Conservation (phyloP, 2,329 filamentous ascomycete genomes). For the Xenoacremonium recifei region DNA sequence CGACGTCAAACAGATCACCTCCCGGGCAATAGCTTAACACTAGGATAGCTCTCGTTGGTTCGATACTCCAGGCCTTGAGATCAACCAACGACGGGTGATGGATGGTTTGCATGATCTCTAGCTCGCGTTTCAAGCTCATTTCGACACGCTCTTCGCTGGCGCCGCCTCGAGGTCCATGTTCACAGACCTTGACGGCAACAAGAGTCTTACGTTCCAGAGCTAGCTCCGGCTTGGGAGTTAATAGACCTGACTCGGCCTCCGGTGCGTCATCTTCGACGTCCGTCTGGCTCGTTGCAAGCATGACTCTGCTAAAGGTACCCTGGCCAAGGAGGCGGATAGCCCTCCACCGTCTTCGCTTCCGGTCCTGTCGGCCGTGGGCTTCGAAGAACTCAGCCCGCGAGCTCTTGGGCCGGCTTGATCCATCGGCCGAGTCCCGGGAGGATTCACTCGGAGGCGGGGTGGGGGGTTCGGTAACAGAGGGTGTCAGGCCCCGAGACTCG, state of each 20-base stretch:
- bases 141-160: slow-evolving; percentile 92
- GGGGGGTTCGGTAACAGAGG: slow-evolving; percentile 60
- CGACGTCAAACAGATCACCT: slow-evolving; percentile 92
- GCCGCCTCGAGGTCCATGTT: slow-evolving; percentile 90
- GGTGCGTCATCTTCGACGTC: slow-evolving; percentile 46
- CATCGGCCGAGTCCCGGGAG: slow-evolving; percentile 43
- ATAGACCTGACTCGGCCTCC: slow-evolving; percentile 31
- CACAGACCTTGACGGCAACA: slow-evolving; percentile 92
- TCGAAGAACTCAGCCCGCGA: slow-evolving; percentile 63
- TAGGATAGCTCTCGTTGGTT: slow-evolving; percentile 77
- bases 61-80: slow-evolving; percentile 87
- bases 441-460: slow-evolving; percentile 83
- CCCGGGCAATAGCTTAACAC: slow-evolving; percentile 91
- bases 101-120: slow-evolving; percentile 88
- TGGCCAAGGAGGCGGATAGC: slow-evolving; percentile 80
- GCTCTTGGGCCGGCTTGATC: slow-evolving; percentile 41
- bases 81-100: slow-evolving; percentile 88
- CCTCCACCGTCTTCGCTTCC: slow-evolving; percentile 74
- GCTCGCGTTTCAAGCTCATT: slow-evolving; percentile 88
- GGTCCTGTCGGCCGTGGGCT: slow-evolving; percentile 63
- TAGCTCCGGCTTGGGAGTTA: slow-evolving; percentile 28
- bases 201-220: slow-evolving; percentile 68
- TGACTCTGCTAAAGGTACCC: slow-evolving; percentile 93
- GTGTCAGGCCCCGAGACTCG: slow-evolving; percentile 70
- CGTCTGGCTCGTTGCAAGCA: slow-evolving; percentile 81